Conservation (phyloP, 169 alveolate genomes). For the Eimeria praecox region DNA sequence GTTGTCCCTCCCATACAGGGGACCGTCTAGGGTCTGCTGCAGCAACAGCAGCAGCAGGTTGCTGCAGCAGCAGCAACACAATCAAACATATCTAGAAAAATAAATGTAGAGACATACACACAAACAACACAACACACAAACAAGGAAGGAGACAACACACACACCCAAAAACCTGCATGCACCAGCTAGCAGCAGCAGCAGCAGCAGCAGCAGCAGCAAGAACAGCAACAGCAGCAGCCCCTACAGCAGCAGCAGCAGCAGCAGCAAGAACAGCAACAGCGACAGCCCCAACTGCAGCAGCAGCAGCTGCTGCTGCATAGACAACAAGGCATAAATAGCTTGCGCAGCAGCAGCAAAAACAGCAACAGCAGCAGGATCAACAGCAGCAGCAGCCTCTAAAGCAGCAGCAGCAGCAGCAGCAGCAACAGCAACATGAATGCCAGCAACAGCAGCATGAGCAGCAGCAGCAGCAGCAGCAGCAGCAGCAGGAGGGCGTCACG, state of each 20-base stretch:
- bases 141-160: not conserved
- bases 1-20: slow-evolving; percentile 81
- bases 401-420: too few relatives aligned
- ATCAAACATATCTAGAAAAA: not conserved
- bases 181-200: not conserved
- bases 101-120: not conserved
- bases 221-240: too few relatives aligned
- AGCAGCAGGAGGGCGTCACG: too few relatives aligned
- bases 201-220: not conserved
- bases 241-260: too few relatives aligned
- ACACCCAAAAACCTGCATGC: not conserved
- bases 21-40: slow-evolving; percentile 69
- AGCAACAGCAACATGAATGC: too few relatives aligned
- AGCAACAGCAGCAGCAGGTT: not conserved
- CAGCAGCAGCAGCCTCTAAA: not conserved
- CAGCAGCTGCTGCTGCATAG: not conserved
- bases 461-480: too few relatives aligned
- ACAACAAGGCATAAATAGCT: too few relatives aligned
- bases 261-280: too few relatives aligned
- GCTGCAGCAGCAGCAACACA: slow-evolving; percentile 36
- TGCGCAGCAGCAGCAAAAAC: not conserved
- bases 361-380: not conserved
- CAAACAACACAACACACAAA: too few relatives aligned
- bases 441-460: too few relatives aligned
- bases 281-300: too few relatives aligned